Percentiles rank a stretch among this genome's conserved stretches.
phyloP scores from a whole-genome alignment of 2,329 filamentous ascomycete genomes.

The Venturia nashicola region DNA sequence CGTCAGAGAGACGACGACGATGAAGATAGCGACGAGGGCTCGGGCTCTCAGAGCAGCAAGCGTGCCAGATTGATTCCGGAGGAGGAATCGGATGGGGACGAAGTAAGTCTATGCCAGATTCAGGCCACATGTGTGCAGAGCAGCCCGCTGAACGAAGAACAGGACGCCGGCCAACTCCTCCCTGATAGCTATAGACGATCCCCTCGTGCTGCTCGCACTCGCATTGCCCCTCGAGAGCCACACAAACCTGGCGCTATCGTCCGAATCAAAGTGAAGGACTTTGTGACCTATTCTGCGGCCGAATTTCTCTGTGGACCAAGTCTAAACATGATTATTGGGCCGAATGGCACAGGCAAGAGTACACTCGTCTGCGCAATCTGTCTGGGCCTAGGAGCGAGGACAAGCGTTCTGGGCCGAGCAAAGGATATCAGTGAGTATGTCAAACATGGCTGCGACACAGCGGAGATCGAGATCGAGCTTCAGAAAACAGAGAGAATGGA shows the following conservation, averaged over 20 bases:
- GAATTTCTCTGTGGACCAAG: slow-evolving; percentile 87
- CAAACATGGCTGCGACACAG: slow-evolving; percentile 70
- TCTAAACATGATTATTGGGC: slow-evolving; percentile 96
- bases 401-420: slow-evolving; percentile 70
- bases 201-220: background rate
- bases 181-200: slow-evolving; percentile 8
- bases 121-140: too few relatives aligned
- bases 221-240: slow-evolving; percentile 8
- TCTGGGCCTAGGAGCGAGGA: slow-evolving; percentile 73
- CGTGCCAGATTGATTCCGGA: slow-evolving; percentile 2
- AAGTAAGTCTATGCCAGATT: background rate
- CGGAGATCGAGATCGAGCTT: slow-evolving; percentile 83
- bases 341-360: slow-evolving; percentile 97
- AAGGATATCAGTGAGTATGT: slow-evolving; percentile 82
- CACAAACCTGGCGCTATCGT: slow-evolving; percentile 73
- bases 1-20: background rate
- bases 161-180: slow-evolving; percentile 3
- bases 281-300: slow-evolving; percentile 87
- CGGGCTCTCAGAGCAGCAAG: slow-evolving; percentile 8
- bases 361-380: slow-evolving; percentile 96
- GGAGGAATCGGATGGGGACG: background rate
- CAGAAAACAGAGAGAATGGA: slow-evolving; percentile 28
- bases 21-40: slow-evolving; percentile 1
- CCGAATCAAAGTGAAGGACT: slow-evolving; percentile 73
- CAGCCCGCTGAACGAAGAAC: background rate